Evolutionary conservation across 257 asterid species (phyloP), one percentile per base, ranked within the genome.

Genomic region (Scutellaria barbata): DNA sequence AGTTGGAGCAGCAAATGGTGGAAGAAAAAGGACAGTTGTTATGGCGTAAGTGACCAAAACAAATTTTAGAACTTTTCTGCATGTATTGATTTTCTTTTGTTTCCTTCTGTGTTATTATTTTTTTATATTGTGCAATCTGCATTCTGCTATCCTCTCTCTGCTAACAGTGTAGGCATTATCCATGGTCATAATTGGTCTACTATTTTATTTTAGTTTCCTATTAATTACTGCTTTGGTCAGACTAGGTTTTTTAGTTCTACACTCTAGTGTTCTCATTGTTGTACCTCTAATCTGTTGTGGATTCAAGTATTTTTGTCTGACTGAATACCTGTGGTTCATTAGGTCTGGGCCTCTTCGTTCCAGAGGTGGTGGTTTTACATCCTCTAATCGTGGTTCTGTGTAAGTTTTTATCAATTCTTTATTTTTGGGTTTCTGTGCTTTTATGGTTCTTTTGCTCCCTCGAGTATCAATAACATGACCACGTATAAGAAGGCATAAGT

Each of bases 1-100:
- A 17, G 85, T 84, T 74, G 89, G 94, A 47, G 89, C 85, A 71
- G 72, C 84, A 5, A 83, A 85, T 73, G 89, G 92, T 73, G 89
- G 92, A 64, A 82, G 50, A 63, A 87, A 79, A 76, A 82, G 96
- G 82, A 85, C 92, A 4, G 88, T 86, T 70, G 80, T 81, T 30
- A 85, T 82, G 87, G 76, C 74, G 98, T 93, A 88, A 37, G 90
- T 81, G 65, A 5, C 62, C 39, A 1, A 61, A 35, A 37, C 8
- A 3, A 8, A 2, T 63, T 62, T 64, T 3, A 14, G 0, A 16
- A 47, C 41, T 41, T 47, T 10, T 46, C 18, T 22, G n/a, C 33
- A 43, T 30, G 16, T 10, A 14, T 16, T 59, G 50, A 22, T 11
- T 25, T 18, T 9, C 13, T 50, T 7, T 16, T 51, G 1, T 45